Percentiles rank a stretch among this genome's conserved stretches.
phyloP scores from a whole-genome alignment of 352 stramenopile genomes.

The Pythium pyrilobum region DNA sequence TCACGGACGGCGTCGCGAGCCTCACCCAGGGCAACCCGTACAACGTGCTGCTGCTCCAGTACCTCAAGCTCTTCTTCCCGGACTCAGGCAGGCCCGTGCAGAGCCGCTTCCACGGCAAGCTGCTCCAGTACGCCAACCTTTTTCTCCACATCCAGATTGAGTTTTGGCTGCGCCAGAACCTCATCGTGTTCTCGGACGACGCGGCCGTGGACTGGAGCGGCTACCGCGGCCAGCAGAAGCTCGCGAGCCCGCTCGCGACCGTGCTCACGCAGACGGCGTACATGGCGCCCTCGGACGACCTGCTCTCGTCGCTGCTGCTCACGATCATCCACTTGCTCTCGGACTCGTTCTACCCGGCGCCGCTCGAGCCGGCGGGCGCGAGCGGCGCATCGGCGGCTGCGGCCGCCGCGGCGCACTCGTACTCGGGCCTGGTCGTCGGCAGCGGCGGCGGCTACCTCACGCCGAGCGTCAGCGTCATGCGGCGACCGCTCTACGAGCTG shows the following conservation, averaged over 20 bases:
- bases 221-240: constrained; percentile 25
- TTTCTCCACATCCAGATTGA: constrained; percentile 86
- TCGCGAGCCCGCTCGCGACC: constrained; percentile 58
- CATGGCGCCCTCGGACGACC: constrained; percentile 78
- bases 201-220: constrained; percentile 16
- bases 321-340: constrained; percentile 81
- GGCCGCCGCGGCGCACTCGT: constrained; percentile 7
- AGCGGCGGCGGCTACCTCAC: constrained; percentile 62
- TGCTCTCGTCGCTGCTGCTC: constrained; percentile 74
- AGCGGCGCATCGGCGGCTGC: constrained; percentile 9
- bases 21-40: constrained; percentile 76
- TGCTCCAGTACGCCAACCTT: constrained; percentile 71
- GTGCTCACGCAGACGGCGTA: constrained; percentile 82
- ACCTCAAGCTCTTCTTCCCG: constrained; percentile 73
- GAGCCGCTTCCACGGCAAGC: constrained; percentile 74
- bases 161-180: constrained; percentile 86
- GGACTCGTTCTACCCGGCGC: constrained; percentile 71
- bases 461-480: constrained; percentile 66
- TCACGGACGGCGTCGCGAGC: constrained; percentile 52
- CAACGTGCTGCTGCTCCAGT: constrained; percentile 80
- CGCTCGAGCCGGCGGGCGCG: constrained; percentile 24
- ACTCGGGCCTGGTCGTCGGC: constrained; percentile 23
- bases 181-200: constrained; percentile 80
- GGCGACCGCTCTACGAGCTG: constrained; percentile 78
- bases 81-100: constrained; percentile 52